These are phyloP conservation scores for Erythrophleum fordii DNA, from an alignment of 306 rosid genomes.

Conservation along the genomic window DNA sequence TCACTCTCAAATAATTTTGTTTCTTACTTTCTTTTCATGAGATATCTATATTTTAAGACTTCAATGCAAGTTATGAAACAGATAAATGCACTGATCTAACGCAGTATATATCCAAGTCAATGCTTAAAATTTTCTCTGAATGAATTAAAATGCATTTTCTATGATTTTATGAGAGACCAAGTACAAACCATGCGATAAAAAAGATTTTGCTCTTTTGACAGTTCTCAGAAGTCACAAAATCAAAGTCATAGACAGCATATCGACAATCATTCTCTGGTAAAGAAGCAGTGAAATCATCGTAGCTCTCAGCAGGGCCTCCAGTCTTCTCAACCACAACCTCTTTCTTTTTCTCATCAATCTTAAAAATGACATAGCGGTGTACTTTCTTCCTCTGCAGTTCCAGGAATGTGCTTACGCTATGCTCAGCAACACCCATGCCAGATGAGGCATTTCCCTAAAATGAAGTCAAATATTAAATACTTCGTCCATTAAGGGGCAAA, in stretches of 20 bases:
- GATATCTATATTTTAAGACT: conserved; percentile 8
- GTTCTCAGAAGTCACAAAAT: conserved; percentile 76
- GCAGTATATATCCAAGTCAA: conserved; percentile 10
- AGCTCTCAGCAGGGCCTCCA: conserved; percentile 80
- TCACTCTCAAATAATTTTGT: not conserved
- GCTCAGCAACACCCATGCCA: conserved; percentile 81
- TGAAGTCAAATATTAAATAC: conserved; percentile 32
- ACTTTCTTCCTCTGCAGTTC: conserved; percentile 87
- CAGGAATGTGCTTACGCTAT: conserved; percentile 60
- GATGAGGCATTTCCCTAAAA: conserved; percentile 70
- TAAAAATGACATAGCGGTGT: conserved; percentile 75
- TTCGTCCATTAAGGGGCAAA: not conserved
- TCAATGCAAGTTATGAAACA: conserved; percentile 27
- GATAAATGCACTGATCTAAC: conserved; percentile 9
- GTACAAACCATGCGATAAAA: conserved; percentile 77
- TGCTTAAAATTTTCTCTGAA: not conserved
- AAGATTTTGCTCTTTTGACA: conserved; percentile 86
- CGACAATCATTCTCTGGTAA: conserved; percentile 86
- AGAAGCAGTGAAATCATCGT: conserved; percentile 75
- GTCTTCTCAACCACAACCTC: conserved; percentile 86
- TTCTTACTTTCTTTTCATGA: not conserved
- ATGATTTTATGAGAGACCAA: conserved; percentile 39
- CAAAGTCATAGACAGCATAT: conserved; percentile 76
- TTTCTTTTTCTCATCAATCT: conserved; percentile 80
- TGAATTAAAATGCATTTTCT: conserved; percentile 15